Evolutionary conservation across 805 yeast genomes (phyloP).

Genomic region (Blastobotrys peoriensis): DNA sequence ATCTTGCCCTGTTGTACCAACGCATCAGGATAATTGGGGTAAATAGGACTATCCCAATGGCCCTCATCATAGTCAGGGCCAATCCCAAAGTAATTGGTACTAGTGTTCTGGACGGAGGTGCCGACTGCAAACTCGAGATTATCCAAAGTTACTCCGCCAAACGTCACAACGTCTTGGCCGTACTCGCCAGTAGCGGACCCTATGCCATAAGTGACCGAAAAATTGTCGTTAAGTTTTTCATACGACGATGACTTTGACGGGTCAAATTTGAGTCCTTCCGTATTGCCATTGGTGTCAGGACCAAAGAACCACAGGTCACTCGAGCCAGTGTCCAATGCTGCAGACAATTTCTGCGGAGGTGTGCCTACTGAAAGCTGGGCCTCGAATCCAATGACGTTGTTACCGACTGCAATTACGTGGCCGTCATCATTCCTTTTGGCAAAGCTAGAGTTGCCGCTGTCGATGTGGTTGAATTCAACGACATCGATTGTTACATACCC

Average conservation of each 20-base stretch:
- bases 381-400: too few relatives aligned
- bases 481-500: background rate
- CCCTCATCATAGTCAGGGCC: constrained; percentile 23
- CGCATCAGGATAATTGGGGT: constrained; percentile 56
- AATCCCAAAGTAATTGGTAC: constrained; percentile 24
- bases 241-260: constrained; percentile 20
- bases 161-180: constrained; percentile 53
- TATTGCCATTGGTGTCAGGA: background rate
- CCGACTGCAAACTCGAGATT: constrained; percentile 16
- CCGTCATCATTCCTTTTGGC: too few relatives aligned
- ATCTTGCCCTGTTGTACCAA: constrained; percentile 53
- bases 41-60: constrained; percentile 22
- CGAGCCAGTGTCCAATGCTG: constrained; percentile 7
- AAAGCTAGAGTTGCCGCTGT: too few relatives aligned
- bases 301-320: constrained; percentile 6
- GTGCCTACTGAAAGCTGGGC: constrained; percentile 1
- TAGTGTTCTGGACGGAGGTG: background rate
- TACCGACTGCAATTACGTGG: too few relatives aligned
- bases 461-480: too few relatives aligned
- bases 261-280: background rate
- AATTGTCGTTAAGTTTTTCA: constrained; percentile 9
- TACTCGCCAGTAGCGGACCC: constrained; percentile 39
- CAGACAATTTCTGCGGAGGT: constrained; percentile 4
- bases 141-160: constrained; percentile 43
- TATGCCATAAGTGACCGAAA: constrained; percentile 14